Evolutionary conservation across 169 alveolate species (phyloP).

Genomic region (Neospora caninum): DNA sequence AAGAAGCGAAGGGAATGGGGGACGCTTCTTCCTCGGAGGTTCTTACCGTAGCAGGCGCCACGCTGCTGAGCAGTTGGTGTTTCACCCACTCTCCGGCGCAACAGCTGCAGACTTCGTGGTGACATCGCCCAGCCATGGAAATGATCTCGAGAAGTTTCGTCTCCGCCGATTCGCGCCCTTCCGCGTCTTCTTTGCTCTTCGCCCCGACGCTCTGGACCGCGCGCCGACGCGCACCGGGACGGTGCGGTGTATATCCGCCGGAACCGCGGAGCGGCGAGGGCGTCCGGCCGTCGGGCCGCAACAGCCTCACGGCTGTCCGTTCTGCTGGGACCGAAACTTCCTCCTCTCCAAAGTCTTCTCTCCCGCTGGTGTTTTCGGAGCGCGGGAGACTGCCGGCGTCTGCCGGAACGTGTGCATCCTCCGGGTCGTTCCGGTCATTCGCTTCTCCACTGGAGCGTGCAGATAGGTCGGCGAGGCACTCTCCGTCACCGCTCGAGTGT

Average conservation of each 20-base stretch:
- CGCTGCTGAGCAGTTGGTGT: conserved; percentile 1
- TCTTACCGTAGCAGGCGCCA: conserved; percentile 24
- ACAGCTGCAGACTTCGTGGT: not conserved
- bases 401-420: no score
- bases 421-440: no score
- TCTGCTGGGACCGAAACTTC: not conserved
- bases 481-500: no score
- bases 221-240: not conserved
- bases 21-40: no score
- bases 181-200: not conserved
- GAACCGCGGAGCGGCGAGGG: not conserved
- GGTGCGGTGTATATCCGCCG: not conserved
- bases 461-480: no score
- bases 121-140: not conserved
- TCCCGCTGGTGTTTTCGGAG: not conserved
- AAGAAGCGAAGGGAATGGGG: no score
- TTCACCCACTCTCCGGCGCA: conserved; percentile 22
- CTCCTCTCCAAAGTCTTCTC: not conserved
- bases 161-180: not conserved
- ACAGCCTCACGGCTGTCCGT: not conserved
- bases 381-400: no score
- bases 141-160: not conserved
- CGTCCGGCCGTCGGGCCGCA: not conserved
- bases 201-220: not conserved
- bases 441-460: no score